Evolutionary conservation across 352 stramenopile species (phyloP).

Genomic region (Globisporangium carolinianum): DNA sequence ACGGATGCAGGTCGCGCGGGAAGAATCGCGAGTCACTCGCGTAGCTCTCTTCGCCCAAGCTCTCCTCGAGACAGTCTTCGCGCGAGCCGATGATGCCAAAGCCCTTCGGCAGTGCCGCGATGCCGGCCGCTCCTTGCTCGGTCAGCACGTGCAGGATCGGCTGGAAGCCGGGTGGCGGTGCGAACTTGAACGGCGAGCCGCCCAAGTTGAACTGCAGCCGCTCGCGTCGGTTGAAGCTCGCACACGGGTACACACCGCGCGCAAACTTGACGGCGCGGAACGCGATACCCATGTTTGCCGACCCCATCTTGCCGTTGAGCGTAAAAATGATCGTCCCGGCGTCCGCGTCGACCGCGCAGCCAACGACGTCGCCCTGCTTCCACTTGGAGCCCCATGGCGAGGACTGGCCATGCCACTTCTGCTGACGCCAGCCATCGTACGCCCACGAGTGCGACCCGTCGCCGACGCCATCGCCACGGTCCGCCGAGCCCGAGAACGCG

Average conservation of each 20-base stretch:
- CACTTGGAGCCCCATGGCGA: slow-evolving; percentile 87
- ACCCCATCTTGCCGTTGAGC: slow-evolving; percentile 88
- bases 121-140: slow-evolving; percentile 19
- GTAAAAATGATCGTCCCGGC: slow-evolving; percentile 87
- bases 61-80: slow-evolving; percentile 83
- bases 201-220: slow-evolving; percentile 86
- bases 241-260: slow-evolving; percentile 78
- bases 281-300: slow-evolving; percentile 79
- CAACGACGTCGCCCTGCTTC: slow-evolving; percentile 90
- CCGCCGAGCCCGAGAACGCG: slow-evolving; percentile 80
- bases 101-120: slow-evolving; percentile 49
- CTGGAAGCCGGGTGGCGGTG: slow-evolving; percentile 65
- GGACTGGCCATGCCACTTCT: slow-evolving; percentile 87
- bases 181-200: slow-evolving; percentile 69
- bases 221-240: slow-evolving; percentile 84
- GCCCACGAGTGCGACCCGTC: slow-evolving; percentile 90
- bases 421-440: slow-evolving; percentile 90
- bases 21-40: slow-evolving; percentile 75
- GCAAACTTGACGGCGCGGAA: slow-evolving; percentile 81
- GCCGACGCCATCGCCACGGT: slow-evolving; percentile 88
- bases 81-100: slow-evolving; percentile 72
- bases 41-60: slow-evolving; percentile 80
- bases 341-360: slow-evolving; percentile 85
- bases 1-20: slow-evolving; percentile 62
- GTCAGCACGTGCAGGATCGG: slow-evolving; percentile 70